Conservation (phyloP, 2,329 filamentous ascomycete genomes). For the Beauveria medogensis region DNA sequence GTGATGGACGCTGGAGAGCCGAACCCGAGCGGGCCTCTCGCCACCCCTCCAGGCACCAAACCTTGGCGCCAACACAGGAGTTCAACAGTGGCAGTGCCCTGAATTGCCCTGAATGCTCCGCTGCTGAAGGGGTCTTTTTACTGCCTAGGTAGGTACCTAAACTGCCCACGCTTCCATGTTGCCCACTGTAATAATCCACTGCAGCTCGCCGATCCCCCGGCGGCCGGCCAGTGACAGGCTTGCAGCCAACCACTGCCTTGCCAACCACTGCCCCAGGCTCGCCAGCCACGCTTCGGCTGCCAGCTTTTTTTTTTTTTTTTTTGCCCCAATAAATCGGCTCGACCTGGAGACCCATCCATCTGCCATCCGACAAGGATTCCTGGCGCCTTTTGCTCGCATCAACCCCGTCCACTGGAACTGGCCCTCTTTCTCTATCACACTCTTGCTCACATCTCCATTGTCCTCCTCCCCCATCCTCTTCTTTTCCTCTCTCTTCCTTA, state of each 20-base stretch:
- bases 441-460: not conserved
- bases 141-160: too few species aligned
- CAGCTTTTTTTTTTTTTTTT: not conserved
- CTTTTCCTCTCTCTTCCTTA: constrained; percentile 8
- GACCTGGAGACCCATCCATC: not conserved
- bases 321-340: too few species aligned
- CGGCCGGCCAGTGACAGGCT: not conserved
- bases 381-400: not conserved
- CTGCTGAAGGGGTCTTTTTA: too few species aligned
- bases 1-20: not conserved
- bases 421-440: not conserved
- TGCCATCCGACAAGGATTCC: constrained; percentile 5
- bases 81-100: not conserved
- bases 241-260: not conserved
- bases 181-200: not conserved
- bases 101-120: not conserved
- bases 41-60: not conserved
- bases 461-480: constrained; percentile 11
- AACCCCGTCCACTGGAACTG: not conserved
- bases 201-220: not conserved
- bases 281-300: not conserved
- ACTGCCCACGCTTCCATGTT: not conserved
- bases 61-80: not conserved
- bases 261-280: not conserved
- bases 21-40: too few species aligned